Evolutionary conservation across 371 early-diverging fungal genomes (phyloP).

Genomic region (Mycotypha africana): DNA sequence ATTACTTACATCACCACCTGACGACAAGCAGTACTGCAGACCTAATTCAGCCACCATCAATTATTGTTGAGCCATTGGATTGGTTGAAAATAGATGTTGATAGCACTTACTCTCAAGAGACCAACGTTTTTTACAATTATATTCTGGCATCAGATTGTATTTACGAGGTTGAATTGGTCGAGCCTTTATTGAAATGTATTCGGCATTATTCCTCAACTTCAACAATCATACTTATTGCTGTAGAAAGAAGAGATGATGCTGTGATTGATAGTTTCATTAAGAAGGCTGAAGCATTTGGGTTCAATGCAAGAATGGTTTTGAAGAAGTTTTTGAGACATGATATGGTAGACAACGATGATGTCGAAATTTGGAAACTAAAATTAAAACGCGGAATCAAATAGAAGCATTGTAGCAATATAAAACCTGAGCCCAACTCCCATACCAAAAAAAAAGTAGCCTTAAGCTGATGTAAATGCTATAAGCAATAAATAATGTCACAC

Average conservation of each 20-base stretch:
- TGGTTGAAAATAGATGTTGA: slow-evolving; percentile 17
- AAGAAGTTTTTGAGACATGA: slow-evolving; percentile 20
- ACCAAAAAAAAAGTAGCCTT: too few relatives aligned
- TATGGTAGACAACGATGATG: slow-evolving; percentile 24
- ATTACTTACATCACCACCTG: slow-evolving; percentile 17
- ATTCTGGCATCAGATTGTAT: slow-evolving; percentile 39
- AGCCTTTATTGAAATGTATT: slow-evolving; percentile 19
- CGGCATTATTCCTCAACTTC: slow-evolving; percentile 9
- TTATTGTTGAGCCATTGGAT: slow-evolving; percentile 22
- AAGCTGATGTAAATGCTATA: too few relatives aligned
- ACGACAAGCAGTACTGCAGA: background rate
- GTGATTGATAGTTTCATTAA: slow-evolving; percentile 32
- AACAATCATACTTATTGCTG: slow-evolving; percentile 20
- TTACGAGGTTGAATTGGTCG: slow-evolving; percentile 24
- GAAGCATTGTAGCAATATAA: too few relatives aligned
- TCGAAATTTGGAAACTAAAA: slow-evolving; percentile 38
- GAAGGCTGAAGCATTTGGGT: slow-evolving; percentile 23
- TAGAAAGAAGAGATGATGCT: slow-evolving; percentile 30
- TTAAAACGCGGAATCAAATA: too few relatives aligned
- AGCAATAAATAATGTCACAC: too few relatives aligned
- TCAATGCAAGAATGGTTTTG: slow-evolving; percentile 26
- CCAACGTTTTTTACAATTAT: slow-evolving; percentile 19
- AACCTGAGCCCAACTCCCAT: too few relatives aligned
- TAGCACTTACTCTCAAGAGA: too few relatives aligned
- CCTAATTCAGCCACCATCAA: slow-evolving; percentile 9